A percentile compares a stretch with the other conserved stretches of the same genome.
Conservation (phyloP, 192 early-diverging fungal species). For the Neocallimastix lanati region DNA sequence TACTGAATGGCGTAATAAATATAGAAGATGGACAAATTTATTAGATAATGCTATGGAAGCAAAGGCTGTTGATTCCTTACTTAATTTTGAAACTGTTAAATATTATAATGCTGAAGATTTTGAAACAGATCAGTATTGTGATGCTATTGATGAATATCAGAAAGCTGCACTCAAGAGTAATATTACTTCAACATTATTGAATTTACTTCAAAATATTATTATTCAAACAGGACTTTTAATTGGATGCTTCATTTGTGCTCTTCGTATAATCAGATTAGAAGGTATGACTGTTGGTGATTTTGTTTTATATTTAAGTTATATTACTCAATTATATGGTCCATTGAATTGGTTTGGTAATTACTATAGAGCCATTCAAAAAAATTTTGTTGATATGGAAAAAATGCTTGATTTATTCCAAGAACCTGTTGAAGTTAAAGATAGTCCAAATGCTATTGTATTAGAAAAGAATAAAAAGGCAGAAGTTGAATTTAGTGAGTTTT, state of each 20-base stretch:
- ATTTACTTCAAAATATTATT: conserved; percentile 68
- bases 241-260: conserved; percentile 68
- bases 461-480: conserved; percentile 28
- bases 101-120: conserved; percentile 83
- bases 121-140: conserved; percentile 60
- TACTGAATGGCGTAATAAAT: conserved; percentile 72
- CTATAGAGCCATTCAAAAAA: conserved; percentile 84
- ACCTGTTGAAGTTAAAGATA: conserved; percentile 38
- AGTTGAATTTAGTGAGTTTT: conserved; percentile 46
- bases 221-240: conserved; percentile 67
- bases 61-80: conserved; percentile 71
- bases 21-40: conserved; percentile 62
- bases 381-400: conserved; percentile 92
- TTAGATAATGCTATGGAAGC: conserved; percentile 72
- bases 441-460: conserved; percentile 36
- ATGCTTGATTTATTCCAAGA: conserved; percentile 62
- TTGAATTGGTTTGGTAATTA: conserved; percentile 79
- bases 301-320: conserved; percentile 70
- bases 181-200: conserved; percentile 59
- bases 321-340: conserved; percentile 78
- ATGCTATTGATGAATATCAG: conserved; percentile 63
- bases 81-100: conserved; percentile 99
- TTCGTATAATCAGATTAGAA: conserved; percentile 49
- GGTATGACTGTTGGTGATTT: conserved; percentile 62
- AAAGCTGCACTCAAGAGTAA: conserved; percentile 65